Conservation (phyloP, 768 basidiomycete species). For the Obba rivulosa region DNA sequence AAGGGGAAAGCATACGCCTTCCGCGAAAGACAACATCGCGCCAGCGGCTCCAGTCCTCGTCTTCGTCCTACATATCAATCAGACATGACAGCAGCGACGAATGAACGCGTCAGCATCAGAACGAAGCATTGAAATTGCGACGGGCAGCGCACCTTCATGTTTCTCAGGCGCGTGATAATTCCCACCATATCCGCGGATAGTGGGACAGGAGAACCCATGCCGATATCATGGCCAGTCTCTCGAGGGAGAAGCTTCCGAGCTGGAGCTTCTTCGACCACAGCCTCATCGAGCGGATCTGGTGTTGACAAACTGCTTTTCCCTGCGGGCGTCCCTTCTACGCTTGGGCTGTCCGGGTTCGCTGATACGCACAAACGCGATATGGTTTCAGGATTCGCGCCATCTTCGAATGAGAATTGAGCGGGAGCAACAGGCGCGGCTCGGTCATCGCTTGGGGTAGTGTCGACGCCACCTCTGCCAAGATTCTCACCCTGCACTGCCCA, state of each 20-base stretch:
- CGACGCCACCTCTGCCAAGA: slow-evolving; percentile 77
- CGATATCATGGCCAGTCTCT: slow-evolving; percentile 83
- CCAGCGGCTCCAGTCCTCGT: slow-evolving; percentile 88
- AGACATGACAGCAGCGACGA: background rate
- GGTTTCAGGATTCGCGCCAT: slow-evolving; percentile 20
- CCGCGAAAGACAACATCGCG: slow-evolving; percentile 79
- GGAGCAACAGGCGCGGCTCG: slow-evolving; percentile 58
- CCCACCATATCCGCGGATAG: slow-evolving; percentile 72
- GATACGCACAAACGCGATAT: background rate
- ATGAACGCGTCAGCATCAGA: background rate
- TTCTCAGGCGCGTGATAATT: slow-evolving; percentile 73
- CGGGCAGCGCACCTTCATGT: slow-evolving; percentile 60
- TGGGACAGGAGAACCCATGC: slow-evolving; percentile 81
- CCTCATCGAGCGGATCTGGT: background rate
- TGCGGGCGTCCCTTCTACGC: background rate
- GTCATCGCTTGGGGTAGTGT: slow-evolving; percentile 61
- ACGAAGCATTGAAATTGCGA: background rate
- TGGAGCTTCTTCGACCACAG: background rate
- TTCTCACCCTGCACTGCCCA: slow-evolving; percentile 48
- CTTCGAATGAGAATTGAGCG: slow-evolving; percentile 27
- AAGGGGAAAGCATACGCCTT: slow-evolving; percentile 50
- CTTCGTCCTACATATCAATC: slow-evolving; percentile 56
- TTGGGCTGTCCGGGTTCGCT: background rate
- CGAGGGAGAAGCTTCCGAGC: slow-evolving; percentile 57
- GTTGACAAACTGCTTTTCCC: no score